Percentiles rank a stretch among this genome's conserved stretches.
phyloP scores from a whole-genome alignment of 768 basidiomycete species.

The Rhizopogon vinicolor region DNA sequence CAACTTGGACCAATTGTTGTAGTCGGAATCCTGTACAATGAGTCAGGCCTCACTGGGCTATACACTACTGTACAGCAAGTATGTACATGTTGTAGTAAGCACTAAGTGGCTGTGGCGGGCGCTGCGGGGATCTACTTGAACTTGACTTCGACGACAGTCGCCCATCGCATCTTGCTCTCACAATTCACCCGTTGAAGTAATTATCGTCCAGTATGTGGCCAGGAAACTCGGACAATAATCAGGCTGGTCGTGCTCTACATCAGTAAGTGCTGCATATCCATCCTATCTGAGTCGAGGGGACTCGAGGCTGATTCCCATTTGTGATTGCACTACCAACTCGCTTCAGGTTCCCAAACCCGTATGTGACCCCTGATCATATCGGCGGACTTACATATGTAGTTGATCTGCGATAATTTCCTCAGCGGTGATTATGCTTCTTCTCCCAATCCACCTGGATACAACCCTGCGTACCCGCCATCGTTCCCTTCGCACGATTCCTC shows the following conservation, averaged over 20 bases:
- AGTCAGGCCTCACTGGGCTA: too few species aligned
- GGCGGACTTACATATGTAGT: too few species aligned
- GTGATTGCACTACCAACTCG: neutral
- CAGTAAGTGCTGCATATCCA: slow-evolving; percentile 10
- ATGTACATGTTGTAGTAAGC: too few species aligned
- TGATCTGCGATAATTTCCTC: neutral
- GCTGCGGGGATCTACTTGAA: neutral
- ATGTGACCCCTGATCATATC: neutral
- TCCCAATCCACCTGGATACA: slow-evolving; percentile 1
- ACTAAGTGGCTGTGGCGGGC: neutral
- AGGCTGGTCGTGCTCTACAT: neutral
- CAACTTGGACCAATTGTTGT: too few species aligned
- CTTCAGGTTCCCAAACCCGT: slow-evolving; percentile 12
- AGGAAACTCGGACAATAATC: slow-evolving; percentile 1
- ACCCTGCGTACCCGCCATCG: neutral
- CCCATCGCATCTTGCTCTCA: neutral
- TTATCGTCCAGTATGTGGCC: slow-evolving; percentile 4
- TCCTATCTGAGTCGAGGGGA: too few species aligned
- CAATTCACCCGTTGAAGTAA: neutral
- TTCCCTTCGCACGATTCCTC: slow-evolving; percentile 4
- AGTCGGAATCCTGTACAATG: too few species aligned
- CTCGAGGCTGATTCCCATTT: neutral
- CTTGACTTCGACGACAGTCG: neutral
- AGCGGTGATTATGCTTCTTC: neutral
- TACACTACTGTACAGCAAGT: too few species aligned